Evolutionary conservation across 1,284 basidiomycete genomes (phyloP), one percentile per base, ranked within the genome.

Genomic region (Xerocomus minutiporus): DNA sequence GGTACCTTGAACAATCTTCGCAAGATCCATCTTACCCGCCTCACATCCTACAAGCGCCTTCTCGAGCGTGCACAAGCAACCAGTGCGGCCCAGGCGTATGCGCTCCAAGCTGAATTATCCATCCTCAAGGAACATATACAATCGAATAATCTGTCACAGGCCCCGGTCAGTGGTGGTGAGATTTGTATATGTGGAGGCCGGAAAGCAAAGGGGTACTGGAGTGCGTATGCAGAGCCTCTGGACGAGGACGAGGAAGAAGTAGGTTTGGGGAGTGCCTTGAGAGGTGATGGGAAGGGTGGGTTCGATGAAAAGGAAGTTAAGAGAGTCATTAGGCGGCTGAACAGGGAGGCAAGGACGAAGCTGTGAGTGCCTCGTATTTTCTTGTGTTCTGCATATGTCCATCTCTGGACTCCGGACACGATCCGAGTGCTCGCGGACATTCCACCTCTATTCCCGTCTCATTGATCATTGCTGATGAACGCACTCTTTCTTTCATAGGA

Each of bases 31-130:
- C 73, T 80, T 8, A 74, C 76, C 49, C 84, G 84, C 59, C 75
- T 88, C 23, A 75, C 82, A n/a, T 81, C 84, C 55, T 85, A 87
- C 69, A 88, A 84, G 61, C 79, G 88, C 3, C 75, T 91, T 1
- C 76, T 91, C 9, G 87, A 90, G 61, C 84, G 85, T 42, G 78
- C 86, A 1, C 88, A 91, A 60, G 82, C 84, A 1, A 82, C 83
- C 8, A 78, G 84, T 2, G 86, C 88, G 0, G 83, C 87, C 1
- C 88, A 91, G 61, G 73, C 90, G 2, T 88, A 90, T 59, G 88
- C 88, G 0, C 71, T 91, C 2, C 88, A 90, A 66, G 87, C 86
- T 3, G 86, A 91, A 62, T 72, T 88, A 70, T 79, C 44, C 65
- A 85, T 69, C 8, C 54, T 71, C 47, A 66, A 68, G 46, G 44